These are phyloP conservation scores for Acer negundo DNA, from an alignment of 345 rosid genomes.

Conservation along the genomic window DNA sequence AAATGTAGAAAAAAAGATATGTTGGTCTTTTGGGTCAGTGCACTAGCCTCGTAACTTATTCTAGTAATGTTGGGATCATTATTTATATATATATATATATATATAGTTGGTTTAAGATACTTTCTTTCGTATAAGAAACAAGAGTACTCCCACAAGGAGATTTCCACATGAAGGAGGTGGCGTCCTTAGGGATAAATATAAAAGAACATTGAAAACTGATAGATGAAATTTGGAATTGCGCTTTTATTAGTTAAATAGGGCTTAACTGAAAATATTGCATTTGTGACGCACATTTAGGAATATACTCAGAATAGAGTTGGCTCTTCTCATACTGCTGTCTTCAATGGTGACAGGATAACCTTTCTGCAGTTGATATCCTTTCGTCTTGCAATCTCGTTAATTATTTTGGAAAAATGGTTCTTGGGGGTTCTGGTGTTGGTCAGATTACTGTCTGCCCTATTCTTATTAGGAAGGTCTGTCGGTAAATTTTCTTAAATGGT, in stretches of 20 bases:
- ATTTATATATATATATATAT: not conserved
- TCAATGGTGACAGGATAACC: constrained; percentile 80
- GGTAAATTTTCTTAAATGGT: constrained; percentile 15
- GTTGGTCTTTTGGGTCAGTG: too few species aligned
- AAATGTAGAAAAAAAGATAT: not conserved
- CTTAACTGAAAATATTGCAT: not conserved
- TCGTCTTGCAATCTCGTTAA: constrained; percentile 97
- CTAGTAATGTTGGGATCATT: not conserved
- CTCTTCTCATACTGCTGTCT: not conserved
- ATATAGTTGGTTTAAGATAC: not conserved
- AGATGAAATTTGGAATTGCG: not conserved
- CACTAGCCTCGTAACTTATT: not conserved
- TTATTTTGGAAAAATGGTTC: constrained; percentile 98
- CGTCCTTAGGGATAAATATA: not conserved
- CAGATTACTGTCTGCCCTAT: constrained; percentile 89
- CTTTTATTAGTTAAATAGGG: not conserved
- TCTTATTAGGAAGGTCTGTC: constrained; percentile 81
- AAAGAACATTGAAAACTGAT: not conserved
- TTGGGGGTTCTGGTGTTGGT: constrained; percentile 99
- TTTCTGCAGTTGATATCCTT: constrained; percentile 93
- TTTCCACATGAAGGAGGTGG: not conserved
- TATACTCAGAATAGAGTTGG: not conserved
- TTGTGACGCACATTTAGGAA: not conserved
- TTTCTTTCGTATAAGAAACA: not conserved
- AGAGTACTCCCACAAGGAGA: not conserved